Evolutionary conservation across 2,329 filamentous ascomycete species (phyloP).

Genomic region (Boeremia lycopersici): DNA sequence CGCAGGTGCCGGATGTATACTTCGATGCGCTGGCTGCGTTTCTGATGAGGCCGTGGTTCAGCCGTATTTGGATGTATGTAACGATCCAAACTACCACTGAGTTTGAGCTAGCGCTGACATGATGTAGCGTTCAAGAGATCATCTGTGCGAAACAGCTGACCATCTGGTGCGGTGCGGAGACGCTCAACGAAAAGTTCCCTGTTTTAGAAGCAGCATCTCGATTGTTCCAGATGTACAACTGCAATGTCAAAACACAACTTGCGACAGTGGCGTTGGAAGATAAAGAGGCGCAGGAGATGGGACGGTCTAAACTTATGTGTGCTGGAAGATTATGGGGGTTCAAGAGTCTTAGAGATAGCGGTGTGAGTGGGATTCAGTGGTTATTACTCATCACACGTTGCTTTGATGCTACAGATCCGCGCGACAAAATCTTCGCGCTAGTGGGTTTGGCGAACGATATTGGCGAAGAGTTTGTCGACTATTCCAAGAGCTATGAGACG

Average conservation of each 20-base stretch:
- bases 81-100: neutral
- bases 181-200: neutral
- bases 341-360: neutral
- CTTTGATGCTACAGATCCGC: conserved; percentile 6
- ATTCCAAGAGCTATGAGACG: neutral
- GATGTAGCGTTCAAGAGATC: neutral
- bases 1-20: neutral
- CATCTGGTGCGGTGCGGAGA: neutral
- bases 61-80: conserved; percentile 13
- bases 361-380: neutral
- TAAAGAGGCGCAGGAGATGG: neutral
- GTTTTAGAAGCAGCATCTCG: neutral
- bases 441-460: conserved; percentile 1
- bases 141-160: neutral
- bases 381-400: neutral
- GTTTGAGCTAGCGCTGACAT: neutral
- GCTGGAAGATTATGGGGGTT: neutral
- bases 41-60: conserved; percentile 9
- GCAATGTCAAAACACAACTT: neutral
- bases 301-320: neutral
- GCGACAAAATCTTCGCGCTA: conserved; percentile 13
- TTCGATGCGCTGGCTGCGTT: conserved; percentile 7
- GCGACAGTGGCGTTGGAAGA: neutral
- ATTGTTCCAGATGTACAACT: neutral
- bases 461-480: neutral